These are phyloP conservation scores for Candida alai DNA, from an alignment of 805 yeast species.

Conservation along the genomic window DNA sequence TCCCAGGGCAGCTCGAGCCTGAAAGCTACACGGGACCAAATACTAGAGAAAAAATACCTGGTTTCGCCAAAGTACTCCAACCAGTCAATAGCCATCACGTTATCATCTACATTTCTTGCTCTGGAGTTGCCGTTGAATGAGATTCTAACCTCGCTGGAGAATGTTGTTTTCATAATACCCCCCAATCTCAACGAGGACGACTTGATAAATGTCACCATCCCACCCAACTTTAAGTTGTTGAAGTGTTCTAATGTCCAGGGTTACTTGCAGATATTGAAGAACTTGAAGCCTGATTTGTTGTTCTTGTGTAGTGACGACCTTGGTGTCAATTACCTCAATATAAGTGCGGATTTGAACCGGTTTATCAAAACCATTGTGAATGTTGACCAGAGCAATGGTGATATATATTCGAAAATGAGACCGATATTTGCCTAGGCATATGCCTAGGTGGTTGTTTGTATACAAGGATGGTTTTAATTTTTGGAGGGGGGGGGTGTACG, in stretches of 20 bases:
- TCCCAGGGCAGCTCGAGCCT: conserved; percentile 5
- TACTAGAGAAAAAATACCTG: not conserved
- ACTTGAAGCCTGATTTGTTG: conserved; percentile 38
- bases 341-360: conserved; percentile 33
- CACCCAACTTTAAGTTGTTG: conserved; percentile 34
- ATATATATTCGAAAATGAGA: conserved; percentile 10
- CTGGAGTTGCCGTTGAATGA: conserved; percentile 36
- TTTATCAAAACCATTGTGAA: conserved; percentile 35
- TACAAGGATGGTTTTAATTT: no score
- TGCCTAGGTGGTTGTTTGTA: not conserved
- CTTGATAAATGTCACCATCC: conserved; percentile 17
- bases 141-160: conserved; percentile 30
- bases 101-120: conserved; percentile 38
- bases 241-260: conserved; percentile 39
- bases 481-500: no score
- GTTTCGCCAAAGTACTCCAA: conserved; percentile 18
- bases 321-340: conserved; percentile 24
- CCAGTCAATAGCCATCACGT: conserved; percentile 38
- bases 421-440: conserved; percentile 11
- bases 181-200: conserved; percentile 41
- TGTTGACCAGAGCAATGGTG: conserved; percentile 16
- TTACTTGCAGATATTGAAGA: conserved; percentile 35
- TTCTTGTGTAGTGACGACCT: conserved; percentile 40
- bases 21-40: conserved; percentile 4
- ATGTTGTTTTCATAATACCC: conserved; percentile 42